Base-by-base conservation (phyloP, 345 rosid species). In the Salix koriyanagi region DNA sequence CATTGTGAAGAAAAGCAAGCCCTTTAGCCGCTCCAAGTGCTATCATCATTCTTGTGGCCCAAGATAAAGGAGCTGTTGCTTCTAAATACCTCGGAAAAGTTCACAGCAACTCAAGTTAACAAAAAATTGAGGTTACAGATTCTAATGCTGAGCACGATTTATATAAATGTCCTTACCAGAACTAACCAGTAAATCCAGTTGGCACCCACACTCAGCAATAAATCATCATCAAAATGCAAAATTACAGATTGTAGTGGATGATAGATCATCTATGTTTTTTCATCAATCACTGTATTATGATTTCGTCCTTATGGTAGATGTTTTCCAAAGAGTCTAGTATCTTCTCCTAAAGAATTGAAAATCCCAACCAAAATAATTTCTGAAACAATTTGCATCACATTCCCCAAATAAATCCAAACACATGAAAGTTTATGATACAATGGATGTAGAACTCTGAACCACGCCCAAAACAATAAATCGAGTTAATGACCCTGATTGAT, bases 21-120 rank as follows among this genome's bases (percentile, higher is more conserved):
- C 99, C 98, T 87, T 96, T 93, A 16, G 99, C 98, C 76, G 97
- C 99, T 61, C 99, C 99, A 72, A 96, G 88, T 80, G 98, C 96
- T 87, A 96, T 92, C 99, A 91, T 93, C 98, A 93, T 91, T 83
- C 98, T 90, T 72, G 82, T 91, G 61, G 91, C 90, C 98, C 98
- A 93, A 76, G 96, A 73, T 56, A 93, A 81, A 15, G 94, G 89
- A 91, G 82, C 85, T 81, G 91, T 89, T 48, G 94, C 91, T 83
- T 91, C 97, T 93, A 89, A 76, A 86, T 66, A 68, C 77, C 75
- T 34, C 83, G 77, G 30, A 77, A 78, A 76, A 85, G 80, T 44
- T 23, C 41, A 72, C 52, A 70, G 75, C 69, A 84, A 81, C 54
- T 76, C 72, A 74, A 77, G 76, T 75, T 69, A 76, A 61, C 44